phyloP scores from a whole-genome alignment of 169 alveolate species.

The Cryptosporidium bovis region DNA sequence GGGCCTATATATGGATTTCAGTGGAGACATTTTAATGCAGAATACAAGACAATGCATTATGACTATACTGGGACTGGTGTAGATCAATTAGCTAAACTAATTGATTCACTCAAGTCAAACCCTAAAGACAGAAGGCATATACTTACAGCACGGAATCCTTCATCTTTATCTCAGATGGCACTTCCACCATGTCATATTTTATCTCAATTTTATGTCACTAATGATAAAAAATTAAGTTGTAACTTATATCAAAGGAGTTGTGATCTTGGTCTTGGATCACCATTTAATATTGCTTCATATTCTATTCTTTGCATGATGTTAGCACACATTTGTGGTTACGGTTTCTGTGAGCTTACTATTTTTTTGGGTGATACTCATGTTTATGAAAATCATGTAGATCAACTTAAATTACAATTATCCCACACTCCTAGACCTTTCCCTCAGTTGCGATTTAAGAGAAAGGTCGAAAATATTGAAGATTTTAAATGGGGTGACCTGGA shows the following conservation, averaged over 20 bases:
- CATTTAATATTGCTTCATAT: constrained; percentile 98
- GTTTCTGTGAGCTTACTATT: constrained; percentile 94
- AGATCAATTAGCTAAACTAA: constrained; percentile 91
- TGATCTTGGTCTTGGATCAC: constrained; percentile 98
- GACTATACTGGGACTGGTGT: constrained; percentile 94
- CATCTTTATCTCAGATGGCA: constrained; percentile 94
- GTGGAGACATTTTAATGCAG: constrained; percentile 98
- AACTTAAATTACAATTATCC: constrained; percentile 89
- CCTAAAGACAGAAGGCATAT: constrained; percentile 94
- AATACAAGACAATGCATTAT: constrained; percentile 89
- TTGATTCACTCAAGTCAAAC: constrained; percentile 89
- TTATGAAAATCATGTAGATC: constrained; percentile 93
- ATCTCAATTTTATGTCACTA: constrained; percentile 93
- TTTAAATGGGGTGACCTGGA: constrained; percentile 90
- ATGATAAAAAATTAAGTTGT: constrained; percentile 91
- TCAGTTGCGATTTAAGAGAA: constrained; percentile 88
- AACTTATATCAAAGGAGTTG: constrained; percentile 96
- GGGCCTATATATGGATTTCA: constrained; percentile 98
- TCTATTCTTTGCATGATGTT: constrained; percentile 95
- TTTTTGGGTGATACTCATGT: constrained; percentile 97
- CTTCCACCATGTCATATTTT: constrained; percentile 98
- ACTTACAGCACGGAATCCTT: constrained; percentile 96
- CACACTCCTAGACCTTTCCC: constrained; percentile 98
- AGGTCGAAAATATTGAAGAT: constrained; percentile 86
- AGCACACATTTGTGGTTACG: constrained; percentile 92